Evolutionary conservation across 2,329 filamentous ascomycete genomes (phyloP).

Genomic region (Dactylellina cionopaga): DNA sequence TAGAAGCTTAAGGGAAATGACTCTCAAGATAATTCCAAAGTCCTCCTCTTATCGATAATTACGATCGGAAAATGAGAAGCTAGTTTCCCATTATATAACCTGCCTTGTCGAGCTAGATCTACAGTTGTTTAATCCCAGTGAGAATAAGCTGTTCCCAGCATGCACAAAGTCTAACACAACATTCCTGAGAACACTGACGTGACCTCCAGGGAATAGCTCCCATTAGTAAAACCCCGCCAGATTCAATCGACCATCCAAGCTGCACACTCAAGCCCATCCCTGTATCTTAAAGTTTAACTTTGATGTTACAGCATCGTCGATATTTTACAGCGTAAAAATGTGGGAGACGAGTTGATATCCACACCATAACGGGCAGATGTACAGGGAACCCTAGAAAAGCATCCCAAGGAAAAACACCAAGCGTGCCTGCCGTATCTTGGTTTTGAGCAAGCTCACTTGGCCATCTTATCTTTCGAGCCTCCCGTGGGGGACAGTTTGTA

Average conservation of each 20-base stretch:
- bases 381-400: conserved; percentile 32
- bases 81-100: conserved; percentile 1
- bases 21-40: background rate
- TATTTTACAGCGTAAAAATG: background rate
- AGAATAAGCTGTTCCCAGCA: background rate
- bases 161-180: conserved; percentile 17
- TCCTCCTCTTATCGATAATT: background rate
- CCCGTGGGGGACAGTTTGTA: background rate
- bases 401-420: conserved; percentile 1
- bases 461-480: conserved; percentile 38
- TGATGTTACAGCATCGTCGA: background rate
- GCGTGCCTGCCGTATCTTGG: conserved; percentile 17
- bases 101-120: no score
- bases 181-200: conserved; percentile 31
- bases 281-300: background rate
- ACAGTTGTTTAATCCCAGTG: background rate
- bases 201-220: conserved; percentile 1
- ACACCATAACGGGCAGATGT: background rate
- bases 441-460: conserved; percentile 39
- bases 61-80: background rate
- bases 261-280: background rate
- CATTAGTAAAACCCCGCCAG: conserved; percentile 14
- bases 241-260: background rate
- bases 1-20: no score
- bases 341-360: conserved; percentile 2